Base-by-base conservation (phyloP, 805 yeast species). In the Komagataella ulmi region DNA sequence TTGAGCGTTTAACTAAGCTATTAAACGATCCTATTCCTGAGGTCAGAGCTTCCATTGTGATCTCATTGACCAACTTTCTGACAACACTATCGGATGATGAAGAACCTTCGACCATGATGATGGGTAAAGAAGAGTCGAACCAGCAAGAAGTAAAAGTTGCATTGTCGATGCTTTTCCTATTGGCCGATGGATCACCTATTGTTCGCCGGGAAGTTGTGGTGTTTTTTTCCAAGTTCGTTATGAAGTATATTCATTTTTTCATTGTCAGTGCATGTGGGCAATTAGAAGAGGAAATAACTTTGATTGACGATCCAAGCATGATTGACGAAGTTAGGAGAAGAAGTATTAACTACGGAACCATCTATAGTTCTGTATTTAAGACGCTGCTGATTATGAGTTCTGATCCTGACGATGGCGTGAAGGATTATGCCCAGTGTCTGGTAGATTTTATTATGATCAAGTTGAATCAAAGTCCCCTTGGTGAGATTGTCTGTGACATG, bases 11-110 rank as follows among this genome's bases (percentile, higher is more conserved):
- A 24, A 63, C 81, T 36, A 69, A 70, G 21, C 67, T 86, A 45
- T 72, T 89, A 17, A 78, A 77, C 55, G 98, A 93, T 62, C 96
- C 97, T 0, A 88, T 91, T 48, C 97, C 98, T 0, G 99, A 93
- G 64, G 96, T 93, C 1, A 73, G 98, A 52, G 85, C 97, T 0
- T 87, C 97, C 0, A 79, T 88, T 3, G 68, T 93, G 10, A 69
- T 81, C 40, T 85, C 96, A 0, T 68, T 91, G 49, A 79, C 88
- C 3, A 77, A 81, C 44, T 88, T 82, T 60, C 65, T 85, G 43
- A 79, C 83, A 3, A 79, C 73, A 40, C 62, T 64, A 4, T 62
- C 61, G 17, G 73, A 65, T 36, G 65, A 68, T 1, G 77, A 71
- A 14, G 53, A 50, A 45, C 45, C 1, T 58, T 55, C n/a, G 14